Percentiles rank a stretch among this genome's conserved stretches.
Evolutionary conservation across 1,139 yeast genomes (phyloP).

Genomic region (Hanseniaspora uvarum): DNA sequence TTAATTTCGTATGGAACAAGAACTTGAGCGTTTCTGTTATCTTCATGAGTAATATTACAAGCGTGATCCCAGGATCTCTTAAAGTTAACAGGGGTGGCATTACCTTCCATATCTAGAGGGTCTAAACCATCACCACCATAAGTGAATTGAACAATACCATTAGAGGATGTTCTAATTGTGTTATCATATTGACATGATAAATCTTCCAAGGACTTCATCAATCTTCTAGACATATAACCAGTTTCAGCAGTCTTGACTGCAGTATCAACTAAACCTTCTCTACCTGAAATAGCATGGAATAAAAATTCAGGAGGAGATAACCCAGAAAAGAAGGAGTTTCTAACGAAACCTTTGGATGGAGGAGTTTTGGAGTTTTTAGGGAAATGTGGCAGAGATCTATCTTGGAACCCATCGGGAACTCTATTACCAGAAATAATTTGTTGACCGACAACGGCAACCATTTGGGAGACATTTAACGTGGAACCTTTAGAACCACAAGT

Average conservation of each 20-base stretch:
- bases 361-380: conserved; percentile 93
- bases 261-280: conserved; percentile 98
- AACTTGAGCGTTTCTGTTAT: conserved; percentile 44
- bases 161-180: conserved; percentile 88
- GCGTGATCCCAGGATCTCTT: conserved; percentile 93
- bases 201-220: conserved; percentile 97
- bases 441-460: conserved; percentile 99
- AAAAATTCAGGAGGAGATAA: conserved; percentile 92
- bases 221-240: conserved; percentile 97
- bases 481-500: conserved; percentile 99
- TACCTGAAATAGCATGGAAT: conserved; percentile 98
- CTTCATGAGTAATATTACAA: conserved; percentile 48
- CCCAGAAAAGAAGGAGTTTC: conserved; percentile 91
- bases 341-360: conserved; percentile 93
- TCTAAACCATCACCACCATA: conserved; percentile 99
- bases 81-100: conserved; percentile 91
- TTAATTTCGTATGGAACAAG: conserved; percentile 63
- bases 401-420: conserved; percentile 99
- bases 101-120: conserved; percentile 99
- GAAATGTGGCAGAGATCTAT: conserved; percentile 94
- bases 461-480: conserved; percentile 92
- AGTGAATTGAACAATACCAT: conserved; percentile 93
- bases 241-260: conserved; percentile 99
- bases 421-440: conserved; percentile 98
- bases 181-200: conserved; percentile 86